Conservation (phyloP, 2,329 filamentous ascomycete genomes). For the Septoria linicola region DNA sequence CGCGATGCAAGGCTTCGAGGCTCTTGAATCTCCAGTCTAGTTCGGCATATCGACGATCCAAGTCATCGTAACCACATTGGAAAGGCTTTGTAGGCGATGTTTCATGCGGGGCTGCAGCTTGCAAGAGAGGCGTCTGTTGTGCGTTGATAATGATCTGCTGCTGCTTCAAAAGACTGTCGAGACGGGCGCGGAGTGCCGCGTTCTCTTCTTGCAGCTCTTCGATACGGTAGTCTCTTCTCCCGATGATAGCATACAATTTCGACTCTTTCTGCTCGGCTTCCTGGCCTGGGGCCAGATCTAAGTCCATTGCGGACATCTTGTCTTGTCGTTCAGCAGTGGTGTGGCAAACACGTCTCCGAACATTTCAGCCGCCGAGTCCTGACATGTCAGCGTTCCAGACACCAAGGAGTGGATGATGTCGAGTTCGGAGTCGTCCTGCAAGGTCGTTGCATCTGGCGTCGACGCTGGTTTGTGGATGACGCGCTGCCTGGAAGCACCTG, state of each 20-base stretch:
- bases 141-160: not conserved
- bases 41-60: constrained; percentile 35
- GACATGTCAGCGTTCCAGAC: constrained; percentile 1
- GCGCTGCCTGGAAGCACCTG: too few relatives aligned
- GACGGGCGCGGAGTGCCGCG: constrained; percentile 22
- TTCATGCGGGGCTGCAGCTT: not conserved
- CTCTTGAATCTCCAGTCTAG: constrained; percentile 27
- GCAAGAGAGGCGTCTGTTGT: not conserved
- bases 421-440: too few relatives aligned
- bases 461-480: too few relatives aligned
- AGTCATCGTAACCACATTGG: constrained; percentile 29
- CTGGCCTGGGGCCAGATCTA: not conserved
- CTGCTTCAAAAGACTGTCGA: constrained; percentile 12
- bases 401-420: too few relatives aligned
- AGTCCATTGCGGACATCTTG: not conserved
- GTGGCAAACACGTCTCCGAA: not conserved
- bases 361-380: constrained; percentile 1
- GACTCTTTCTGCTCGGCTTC: constrained; percentile 2
- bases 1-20: constrained; percentile 30
- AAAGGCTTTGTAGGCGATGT: not conserved
- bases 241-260: constrained; percentile 10
- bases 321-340: not conserved
- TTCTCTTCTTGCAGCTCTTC: constrained; percentile 32
- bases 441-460: too few relatives aligned
- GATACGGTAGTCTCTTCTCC: constrained; percentile 11